These are phyloP conservation scores for Chaetomium globosum DNA, from an alignment of 2,329 filamentous ascomycete genomes.

Conservation along the genomic window DNA sequence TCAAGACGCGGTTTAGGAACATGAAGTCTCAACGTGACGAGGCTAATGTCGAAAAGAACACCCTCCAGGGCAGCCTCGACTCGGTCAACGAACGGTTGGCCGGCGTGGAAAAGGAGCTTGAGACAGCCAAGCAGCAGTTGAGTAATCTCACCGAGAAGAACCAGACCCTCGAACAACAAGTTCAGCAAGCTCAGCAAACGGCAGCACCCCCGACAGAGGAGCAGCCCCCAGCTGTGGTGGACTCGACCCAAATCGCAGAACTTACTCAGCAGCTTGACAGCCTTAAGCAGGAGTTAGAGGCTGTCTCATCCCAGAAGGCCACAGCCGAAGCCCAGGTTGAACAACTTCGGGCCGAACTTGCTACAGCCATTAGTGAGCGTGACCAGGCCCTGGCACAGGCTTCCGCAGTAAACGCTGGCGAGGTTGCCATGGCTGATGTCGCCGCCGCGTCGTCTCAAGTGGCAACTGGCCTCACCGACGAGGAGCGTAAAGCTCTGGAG, in stretches of 20 bases:
- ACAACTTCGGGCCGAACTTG: constrained; percentile 60
- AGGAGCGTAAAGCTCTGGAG: constrained; percentile 64
- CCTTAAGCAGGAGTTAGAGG: constrained; percentile 62
- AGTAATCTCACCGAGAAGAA: constrained; percentile 44
- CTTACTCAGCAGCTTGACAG: constrained; percentile 39
- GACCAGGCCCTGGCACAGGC: constrained; percentile 58
- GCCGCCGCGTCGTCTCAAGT: constrained; percentile 31
- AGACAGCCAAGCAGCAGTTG: constrained; percentile 49
- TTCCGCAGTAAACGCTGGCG: constrained; percentile 38
- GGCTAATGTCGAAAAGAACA: constrained; percentile 54
- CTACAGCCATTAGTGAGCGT: constrained; percentile 63
- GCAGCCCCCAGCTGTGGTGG: constrained; percentile 40
- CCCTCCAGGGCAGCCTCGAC: constrained; percentile 55
- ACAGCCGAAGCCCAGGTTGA: constrained; percentile 66
- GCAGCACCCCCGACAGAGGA: constrained; percentile 10
- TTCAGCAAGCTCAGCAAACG: constrained; percentile 34
- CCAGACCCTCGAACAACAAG: constrained; percentile 46
- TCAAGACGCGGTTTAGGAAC: constrained; percentile 61
- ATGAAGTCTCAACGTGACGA: constrained; percentile 59
- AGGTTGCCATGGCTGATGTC: constrained; percentile 40
- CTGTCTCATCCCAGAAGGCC: constrained; percentile 67
- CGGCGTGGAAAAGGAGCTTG: constrained; percentile 55
- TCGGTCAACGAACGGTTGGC: constrained; percentile 47
- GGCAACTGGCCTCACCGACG: constrained; percentile 51
- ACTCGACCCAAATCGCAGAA: constrained; percentile 45